Percentiles rank a stretch among this genome's conserved stretches.
These are phyloP conservation scores for Aspergillus nidulans DNA, from an alignment of 495 filamentous ascomycete species.

Conservation along the genomic window DNA sequence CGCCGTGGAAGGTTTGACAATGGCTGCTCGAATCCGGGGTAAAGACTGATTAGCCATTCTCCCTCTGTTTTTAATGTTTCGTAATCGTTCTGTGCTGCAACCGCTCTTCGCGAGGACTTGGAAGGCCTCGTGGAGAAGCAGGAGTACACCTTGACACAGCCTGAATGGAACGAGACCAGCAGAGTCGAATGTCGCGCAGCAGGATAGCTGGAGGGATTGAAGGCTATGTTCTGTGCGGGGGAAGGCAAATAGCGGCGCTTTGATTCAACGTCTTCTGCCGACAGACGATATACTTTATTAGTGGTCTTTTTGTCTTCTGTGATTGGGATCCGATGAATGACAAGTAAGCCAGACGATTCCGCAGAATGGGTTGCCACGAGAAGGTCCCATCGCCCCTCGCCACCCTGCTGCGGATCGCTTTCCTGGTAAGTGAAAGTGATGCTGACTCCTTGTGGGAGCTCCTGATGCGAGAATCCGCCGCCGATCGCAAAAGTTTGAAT, in stretches of 20 bases:
- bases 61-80: slow-evolving; percentile 36
- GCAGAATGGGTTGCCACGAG: slow-evolving; percentile 60
- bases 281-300: slow-evolving; percentile 26
- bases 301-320: slow-evolving; percentile 20
- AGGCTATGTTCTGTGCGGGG: slow-evolving; percentile 62
- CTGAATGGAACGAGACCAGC: slow-evolving; percentile 61
- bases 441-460: slow-evolving; percentile 59
- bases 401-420: slow-evolving; percentile 18
- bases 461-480: slow-evolving; percentile 49
- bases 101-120: slow-evolving; percentile 24
- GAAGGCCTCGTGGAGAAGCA: slow-evolving; percentile 34
- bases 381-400: slow-evolving; percentile 45
- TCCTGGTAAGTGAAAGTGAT: slow-evolving; percentile 58
- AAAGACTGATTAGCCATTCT: slow-evolving; percentile 65
- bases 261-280: slow-evolving; percentile 46
- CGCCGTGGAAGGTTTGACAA: slow-evolving; percentile 43
- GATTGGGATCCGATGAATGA: slow-evolving; percentile 51
- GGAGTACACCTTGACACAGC: slow-evolving; percentile 65
- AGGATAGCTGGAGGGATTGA: slow-evolving; percentile 64
- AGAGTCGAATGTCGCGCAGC: slow-evolving; percentile 56
- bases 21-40: slow-evolving; percentile 56
- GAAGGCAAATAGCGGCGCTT: slow-evolving; percentile 61
- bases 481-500: slow-evolving; percentile 55
- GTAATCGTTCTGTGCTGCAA: slow-evolving; percentile 25
- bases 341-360: slow-evolving; percentile 61